These are phyloP conservation scores for Pichia phayaonensis DNA, from an alignment of 805 yeast genomes.

Conservation along the genomic window DNA sequence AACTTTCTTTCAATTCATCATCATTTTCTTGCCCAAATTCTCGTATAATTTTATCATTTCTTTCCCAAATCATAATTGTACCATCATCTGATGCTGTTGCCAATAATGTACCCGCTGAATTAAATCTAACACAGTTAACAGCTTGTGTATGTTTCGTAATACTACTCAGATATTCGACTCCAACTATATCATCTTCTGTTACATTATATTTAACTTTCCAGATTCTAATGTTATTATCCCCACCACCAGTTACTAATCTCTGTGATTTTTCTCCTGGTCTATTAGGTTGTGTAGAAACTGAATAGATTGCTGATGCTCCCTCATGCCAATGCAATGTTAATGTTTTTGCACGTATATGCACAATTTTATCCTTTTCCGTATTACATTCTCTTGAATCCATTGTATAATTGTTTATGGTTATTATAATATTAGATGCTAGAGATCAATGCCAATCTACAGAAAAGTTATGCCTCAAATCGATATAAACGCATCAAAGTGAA, in stretches of 20 bases:
- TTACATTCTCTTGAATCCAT: not conserved
- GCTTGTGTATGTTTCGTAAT: slow-evolving; percentile 88
- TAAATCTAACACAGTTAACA: slow-evolving; percentile 83
- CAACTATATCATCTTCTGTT: slow-evolving; percentile 18
- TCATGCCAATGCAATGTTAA: slow-evolving; percentile 69
- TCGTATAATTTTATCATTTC: slow-evolving; percentile 42
- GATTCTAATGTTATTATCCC: slow-evolving; percentile 78
- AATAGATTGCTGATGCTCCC: slow-evolving; percentile 66
- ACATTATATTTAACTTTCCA: slow-evolving; percentile 26
- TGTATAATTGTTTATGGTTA: not conserved
- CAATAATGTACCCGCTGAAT: slow-evolving; percentile 55
- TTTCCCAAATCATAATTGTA: slow-evolving; percentile 71
- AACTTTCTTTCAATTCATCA: slow-evolving; percentile 59
- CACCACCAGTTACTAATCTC: slow-evolving; percentile 85
- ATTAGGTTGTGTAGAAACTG: slow-evolving; percentile 54
- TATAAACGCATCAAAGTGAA: not conserved
- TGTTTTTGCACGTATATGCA: slow-evolving; percentile 32
- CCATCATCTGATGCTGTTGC: slow-evolving; percentile 98
- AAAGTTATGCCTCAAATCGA: not conserved
- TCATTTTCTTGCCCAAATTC: slow-evolving; percentile 53
- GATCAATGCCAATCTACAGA: not conserved
- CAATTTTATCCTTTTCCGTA: not conserved
- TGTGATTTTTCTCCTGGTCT: slow-evolving; percentile 18
- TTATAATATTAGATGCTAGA: not conserved
- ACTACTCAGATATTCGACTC: slow-evolving; percentile 72